A percentile compares a stretch with the other conserved stretches of the same genome.
These are phyloP conservation scores for Angomonas desouzai DNA, from an alignment of 208 protist species.

Conservation along the genomic window DNA sequence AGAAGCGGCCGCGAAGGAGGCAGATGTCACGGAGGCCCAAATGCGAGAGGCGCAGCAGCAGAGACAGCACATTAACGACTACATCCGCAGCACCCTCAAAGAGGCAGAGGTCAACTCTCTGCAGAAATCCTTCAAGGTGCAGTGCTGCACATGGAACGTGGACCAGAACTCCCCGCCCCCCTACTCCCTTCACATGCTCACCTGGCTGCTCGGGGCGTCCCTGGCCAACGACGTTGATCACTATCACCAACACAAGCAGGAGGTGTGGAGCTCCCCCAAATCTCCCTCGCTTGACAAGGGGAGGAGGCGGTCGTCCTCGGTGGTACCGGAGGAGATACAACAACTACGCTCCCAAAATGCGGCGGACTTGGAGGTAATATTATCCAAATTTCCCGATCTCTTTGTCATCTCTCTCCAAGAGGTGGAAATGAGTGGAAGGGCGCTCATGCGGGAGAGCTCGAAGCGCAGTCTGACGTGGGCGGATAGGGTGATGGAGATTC, in stretches of 20 bases:
- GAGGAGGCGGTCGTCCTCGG: neutral
- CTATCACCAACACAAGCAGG: neutral
- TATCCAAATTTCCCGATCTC: constrained; percentile 64
- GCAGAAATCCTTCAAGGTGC: constrained; percentile 36
- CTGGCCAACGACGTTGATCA: neutral
- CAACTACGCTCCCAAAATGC: neutral
- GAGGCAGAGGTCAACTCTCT: neutral
- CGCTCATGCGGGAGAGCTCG: constrained; percentile 70
- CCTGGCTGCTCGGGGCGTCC: constrained; percentile 48
- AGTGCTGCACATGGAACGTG: constrained; percentile 81
- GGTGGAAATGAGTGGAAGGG: constrained; percentile 77
- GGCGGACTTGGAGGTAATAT: constrained; percentile 15
- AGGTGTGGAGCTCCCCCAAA: neutral
- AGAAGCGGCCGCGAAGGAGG: constrained; percentile 10
- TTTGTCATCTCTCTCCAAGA: constrained; percentile 80
- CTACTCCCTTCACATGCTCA: constrained; percentile 24
- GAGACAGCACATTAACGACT: constrained; percentile 26
- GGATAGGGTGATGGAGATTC: constrained; percentile 53
- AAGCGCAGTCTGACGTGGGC: constrained; percentile 51
- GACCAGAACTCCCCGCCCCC: constrained; percentile 50
- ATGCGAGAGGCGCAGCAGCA: constrained; percentile 13
- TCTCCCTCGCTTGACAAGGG: neutral
- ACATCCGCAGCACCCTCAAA: constrained; percentile 32
- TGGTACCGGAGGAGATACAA: neutral
- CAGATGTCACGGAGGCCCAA: neutral